Base-by-base conservation (phyloP, 768 basidiomycete species). In the Scleroderma bovista region DNA sequence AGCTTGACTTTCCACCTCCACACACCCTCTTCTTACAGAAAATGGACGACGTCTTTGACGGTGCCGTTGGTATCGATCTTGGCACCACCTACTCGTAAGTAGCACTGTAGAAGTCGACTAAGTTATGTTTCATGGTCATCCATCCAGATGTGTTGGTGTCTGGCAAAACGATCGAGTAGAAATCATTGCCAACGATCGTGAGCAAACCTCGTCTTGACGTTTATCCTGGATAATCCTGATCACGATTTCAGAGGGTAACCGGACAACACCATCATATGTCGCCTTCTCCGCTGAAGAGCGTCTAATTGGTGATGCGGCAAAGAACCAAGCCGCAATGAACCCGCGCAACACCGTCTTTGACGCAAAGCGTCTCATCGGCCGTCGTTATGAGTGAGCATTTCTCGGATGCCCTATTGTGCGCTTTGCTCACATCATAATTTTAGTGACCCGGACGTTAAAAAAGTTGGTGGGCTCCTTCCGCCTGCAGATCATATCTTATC, bases 131-230 rank as follows among this genome's bases (percentile, higher is more conserved):
- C 48, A 56, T 52, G 48, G 53, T 56, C 29, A 20, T 48, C 48
- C 60, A 46, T 62, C 33, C 60, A 95, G 93, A 43, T 98, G 94
- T 70, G 95, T 97, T 61, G 95, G 93, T 77, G 93, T 98, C 65
- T 97, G 94, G 94, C 92, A 95, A 81, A 93, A 96, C 72, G 95
- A 98, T 81, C 93, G 95, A 64, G 94, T 98, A 63, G 94, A 98
- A 73, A 97, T 97, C 77, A 97, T 97, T 69, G 87, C 91, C 75
- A 93, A 93, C 64, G 91, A 93, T 79, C 91, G 88, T 91, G 60
- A 71, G 88, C 76, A 43, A 47, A 33, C 39, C 50, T 47, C 47
- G 10, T 44, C 26, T 10, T 19, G 33, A 41, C 36, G 10, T 13
- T 16, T 42, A 12, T 22, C 11, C 16, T 16, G 16, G 29, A 23